Base-by-base conservation (phyloP, 2,329 filamentous ascomycete species). In the Chrysosporium keratinophilum region DNA sequence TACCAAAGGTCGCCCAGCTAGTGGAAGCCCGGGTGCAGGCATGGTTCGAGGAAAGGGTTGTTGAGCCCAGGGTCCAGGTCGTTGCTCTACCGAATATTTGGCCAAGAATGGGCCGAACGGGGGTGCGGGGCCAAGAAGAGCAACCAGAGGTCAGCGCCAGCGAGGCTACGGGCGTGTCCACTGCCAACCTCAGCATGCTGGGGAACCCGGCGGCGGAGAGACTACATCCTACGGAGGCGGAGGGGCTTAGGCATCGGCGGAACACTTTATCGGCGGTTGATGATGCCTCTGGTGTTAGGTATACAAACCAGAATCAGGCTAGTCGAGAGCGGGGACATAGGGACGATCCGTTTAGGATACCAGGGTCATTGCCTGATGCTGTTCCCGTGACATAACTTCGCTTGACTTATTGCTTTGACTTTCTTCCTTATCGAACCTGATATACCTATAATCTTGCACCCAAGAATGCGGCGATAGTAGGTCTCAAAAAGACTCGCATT, bases 1-100 rank as follows among this genome's bases (percentile, higher is more conserved):
- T 84, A 0, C 81, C 81, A 12, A 84, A 84, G 57, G 81, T 84
- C 45, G 81, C 81, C 0, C 81, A 84, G 57, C 69, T 84, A 1
- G 79, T 84, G 34, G 81, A 84, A 65, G 77, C 78, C 3, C 74
- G 81, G 42, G 76, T 83, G 4, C 81, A 83, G 61, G 77, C 80
- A 39, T 84, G 81, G 81, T 83, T 84, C 62, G 81, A 84, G 63
- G 81, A 83, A 57, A 76, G 81, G 44, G 81, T 80, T 35, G 81
- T 84, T 3, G 80, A 83, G 62, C 81, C 81, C 2, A 75, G 81
- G 14, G 82, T 84, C 57, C 81, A 84, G 61, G 80, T 83, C 33
- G 81, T 83, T 19, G 78, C 80, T 1, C 67, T 83, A 2, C 80
- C 80, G 0, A 78, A 77, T 51, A 68, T 83, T 2, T 83, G 80